phyloP scores from a whole-genome alignment of 2,329 filamentous ascomycete species.

The Scytalidium sp. region DNA sequence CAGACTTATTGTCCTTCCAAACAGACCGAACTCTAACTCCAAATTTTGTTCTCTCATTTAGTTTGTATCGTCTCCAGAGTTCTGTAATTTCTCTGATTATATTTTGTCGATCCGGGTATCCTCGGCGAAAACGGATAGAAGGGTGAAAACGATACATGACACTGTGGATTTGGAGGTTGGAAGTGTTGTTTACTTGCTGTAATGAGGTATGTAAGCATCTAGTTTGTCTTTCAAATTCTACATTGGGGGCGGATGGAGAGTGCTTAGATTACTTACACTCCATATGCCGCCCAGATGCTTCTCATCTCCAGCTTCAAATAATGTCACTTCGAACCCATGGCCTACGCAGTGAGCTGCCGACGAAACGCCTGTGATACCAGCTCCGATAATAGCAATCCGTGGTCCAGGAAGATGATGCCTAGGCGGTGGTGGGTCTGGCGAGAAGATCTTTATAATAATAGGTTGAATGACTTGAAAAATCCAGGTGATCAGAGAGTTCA shows the following conservation, averaged over 20 bases:
- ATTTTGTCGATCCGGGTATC: constrained; percentile 72
- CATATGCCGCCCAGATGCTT: constrained; percentile 72
- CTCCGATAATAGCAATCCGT: constrained; percentile 64
- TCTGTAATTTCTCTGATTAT: constrained; percentile 67
- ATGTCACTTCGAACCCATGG: constrained; percentile 74
- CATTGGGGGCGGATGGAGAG: background rate
- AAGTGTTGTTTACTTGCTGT: constrained; percentile 82
- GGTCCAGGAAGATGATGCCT: constrained; percentile 52
- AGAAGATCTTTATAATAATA: constrained; percentile 58
- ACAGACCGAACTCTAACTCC: constrained; percentile 65
- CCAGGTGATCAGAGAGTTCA: no score
- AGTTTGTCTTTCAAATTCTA: background rate
- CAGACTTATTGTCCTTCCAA: constrained; percentile 61
- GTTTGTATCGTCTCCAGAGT: constrained; percentile 70
- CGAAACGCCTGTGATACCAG: constrained; percentile 69
- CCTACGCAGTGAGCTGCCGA: constrained; percentile 77
- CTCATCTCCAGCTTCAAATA: constrained; percentile 68
- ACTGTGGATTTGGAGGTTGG: constrained; percentile 77
- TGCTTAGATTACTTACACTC: constrained; percentile 54
- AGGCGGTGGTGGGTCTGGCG: constrained; percentile 63
- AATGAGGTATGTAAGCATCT: constrained; percentile 48
- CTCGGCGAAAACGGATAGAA: constrained; percentile 64
- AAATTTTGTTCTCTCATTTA: constrained; percentile 70
- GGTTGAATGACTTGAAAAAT: constrained; percentile 62
- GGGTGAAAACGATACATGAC: constrained; percentile 85